Evolutionary conservation across 192 early-diverging fungal genomes (phyloP).

Genomic region (Linnemannia hyalina): DNA sequence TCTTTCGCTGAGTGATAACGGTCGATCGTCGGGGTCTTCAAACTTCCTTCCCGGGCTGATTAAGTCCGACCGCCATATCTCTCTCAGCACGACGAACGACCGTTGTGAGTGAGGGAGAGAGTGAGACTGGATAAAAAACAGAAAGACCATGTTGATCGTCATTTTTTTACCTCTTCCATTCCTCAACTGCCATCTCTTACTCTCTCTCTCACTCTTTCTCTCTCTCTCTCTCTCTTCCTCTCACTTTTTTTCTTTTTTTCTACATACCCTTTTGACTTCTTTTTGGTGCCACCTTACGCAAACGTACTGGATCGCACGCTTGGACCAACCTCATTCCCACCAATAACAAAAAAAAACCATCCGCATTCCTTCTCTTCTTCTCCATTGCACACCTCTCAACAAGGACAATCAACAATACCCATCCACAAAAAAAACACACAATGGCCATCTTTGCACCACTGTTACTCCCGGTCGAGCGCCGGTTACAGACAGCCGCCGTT

Average conservation of each 20-base stretch:
- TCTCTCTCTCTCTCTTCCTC: background rate
- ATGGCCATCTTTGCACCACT: slow-evolving; percentile 73
- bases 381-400: background rate
- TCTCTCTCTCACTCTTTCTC: background rate
- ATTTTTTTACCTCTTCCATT: background rate
- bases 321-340: background rate
- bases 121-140: background rate
- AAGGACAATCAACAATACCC: background rate
- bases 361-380: background rate
- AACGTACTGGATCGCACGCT: background rate
- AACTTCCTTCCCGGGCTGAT: background rate
- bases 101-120: background rate
- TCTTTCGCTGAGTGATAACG: background rate
- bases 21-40: slow-evolving; percentile 1
- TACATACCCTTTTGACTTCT: background rate
- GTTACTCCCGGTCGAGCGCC: slow-evolving; percentile 71
- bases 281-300: background rate
- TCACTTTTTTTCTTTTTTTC: background rate
- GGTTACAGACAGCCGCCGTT: slow-evolving; percentile 76
- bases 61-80: background rate
- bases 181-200: background rate
- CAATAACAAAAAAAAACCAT: background rate
- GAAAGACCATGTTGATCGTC: background rate
- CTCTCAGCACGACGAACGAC: background rate
- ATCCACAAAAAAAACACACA: background rate